These are phyloP conservation scores for Russula earlei DNA, from an alignment of 768 basidiomycete species.

Conservation along the genomic window DNA sequence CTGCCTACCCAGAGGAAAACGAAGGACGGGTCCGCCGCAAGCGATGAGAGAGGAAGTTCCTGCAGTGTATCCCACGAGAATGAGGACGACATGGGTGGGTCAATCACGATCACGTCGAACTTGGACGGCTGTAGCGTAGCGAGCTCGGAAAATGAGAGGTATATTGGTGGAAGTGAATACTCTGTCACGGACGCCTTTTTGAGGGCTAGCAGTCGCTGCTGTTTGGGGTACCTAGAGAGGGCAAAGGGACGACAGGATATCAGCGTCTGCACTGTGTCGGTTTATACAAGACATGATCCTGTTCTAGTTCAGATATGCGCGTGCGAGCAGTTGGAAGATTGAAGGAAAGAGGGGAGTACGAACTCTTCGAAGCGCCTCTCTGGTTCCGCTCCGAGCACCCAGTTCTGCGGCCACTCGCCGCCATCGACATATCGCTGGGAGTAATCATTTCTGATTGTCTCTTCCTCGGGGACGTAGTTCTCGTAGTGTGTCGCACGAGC, in stretches of 20 bases:
- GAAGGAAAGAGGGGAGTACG: constrained; percentile 23
- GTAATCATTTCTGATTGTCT: constrained; percentile 94
- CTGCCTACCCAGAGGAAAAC: constrained; percentile 95
- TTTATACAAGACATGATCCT: background rate
- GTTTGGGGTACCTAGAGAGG: constrained; percentile 80
- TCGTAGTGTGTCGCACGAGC: constrained; percentile 59
- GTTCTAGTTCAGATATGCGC: background rate
- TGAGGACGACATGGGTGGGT: constrained; percentile 81
- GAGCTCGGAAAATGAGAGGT: constrained; percentile 53
- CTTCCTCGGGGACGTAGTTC: constrained; percentile 89
- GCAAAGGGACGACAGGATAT: background rate
- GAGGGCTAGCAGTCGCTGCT: constrained; percentile 70
- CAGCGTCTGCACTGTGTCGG: background rate
- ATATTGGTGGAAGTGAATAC: constrained; percentile 63
- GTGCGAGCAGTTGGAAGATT: background rate
- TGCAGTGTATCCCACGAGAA: constrained; percentile 82
- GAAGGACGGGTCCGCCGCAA: constrained; percentile 88
- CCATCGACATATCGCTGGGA: constrained; percentile 83
- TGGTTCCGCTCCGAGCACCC: constrained; percentile 82
- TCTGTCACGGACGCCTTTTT: constrained; percentile 72
- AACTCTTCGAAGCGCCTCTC: constrained; percentile 92
- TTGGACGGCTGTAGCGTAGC: constrained; percentile 51
- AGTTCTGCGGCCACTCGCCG: constrained; percentile 91
- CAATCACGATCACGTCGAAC: constrained; percentile 87
- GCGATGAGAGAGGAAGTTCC: constrained; percentile 66